Evolutionary conservation across 2,329 filamentous ascomycete genomes (phyloP).

Genomic region (Colletotrichum tamarilloi): DNA sequence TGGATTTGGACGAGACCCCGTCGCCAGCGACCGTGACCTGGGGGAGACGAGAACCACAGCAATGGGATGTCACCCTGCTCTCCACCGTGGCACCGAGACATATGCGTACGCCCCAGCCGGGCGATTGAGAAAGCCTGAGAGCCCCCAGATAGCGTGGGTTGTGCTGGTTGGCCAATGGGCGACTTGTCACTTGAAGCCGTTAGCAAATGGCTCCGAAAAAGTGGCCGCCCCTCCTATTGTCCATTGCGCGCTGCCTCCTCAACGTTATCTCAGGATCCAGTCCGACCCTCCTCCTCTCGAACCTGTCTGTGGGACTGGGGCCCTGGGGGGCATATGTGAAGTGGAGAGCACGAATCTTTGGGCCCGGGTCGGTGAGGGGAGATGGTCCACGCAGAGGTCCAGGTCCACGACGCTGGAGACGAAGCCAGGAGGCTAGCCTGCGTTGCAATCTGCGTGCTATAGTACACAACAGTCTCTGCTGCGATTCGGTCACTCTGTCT

Average conservation of each 20-base stretch:
- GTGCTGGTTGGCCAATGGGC: conserved; percentile 33
- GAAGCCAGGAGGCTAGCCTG: neutral
- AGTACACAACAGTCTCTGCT: neutral
- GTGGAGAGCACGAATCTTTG: conserved; percentile 27
- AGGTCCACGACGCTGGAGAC: conserved; percentile 7
- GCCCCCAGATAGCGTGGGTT: conserved; percentile 26
- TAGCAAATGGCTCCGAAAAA: conserved; percentile 34
- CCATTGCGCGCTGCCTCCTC: conserved; percentile 21
- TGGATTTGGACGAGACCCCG: neutral
- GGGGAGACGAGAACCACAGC: conserved; percentile 13
- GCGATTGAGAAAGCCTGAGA: conserved; percentile 23
- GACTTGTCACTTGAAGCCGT: conserved; percentile 31
- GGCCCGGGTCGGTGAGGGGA: conserved; percentile 7
- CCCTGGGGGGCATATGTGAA: neutral
- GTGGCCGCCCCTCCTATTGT: conserved; percentile 19
- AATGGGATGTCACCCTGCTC: conserved; percentile 14
- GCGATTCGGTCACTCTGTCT: neutral
- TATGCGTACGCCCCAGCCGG: conserved; percentile 12
- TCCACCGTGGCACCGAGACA: conserved; percentile 8
- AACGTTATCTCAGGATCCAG: conserved; percentile 31
- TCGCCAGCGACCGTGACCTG: neutral
- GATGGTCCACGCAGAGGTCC: conserved; percentile 14
- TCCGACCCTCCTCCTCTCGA: conserved; percentile 18
- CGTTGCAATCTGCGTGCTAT: neutral
- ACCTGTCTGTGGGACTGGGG: conserved; percentile 12